These are phyloP conservation scores for Aspergillus kassunensis DNA, from an alignment of 495 filamentous ascomycete species.

Conservation along the genomic window DNA sequence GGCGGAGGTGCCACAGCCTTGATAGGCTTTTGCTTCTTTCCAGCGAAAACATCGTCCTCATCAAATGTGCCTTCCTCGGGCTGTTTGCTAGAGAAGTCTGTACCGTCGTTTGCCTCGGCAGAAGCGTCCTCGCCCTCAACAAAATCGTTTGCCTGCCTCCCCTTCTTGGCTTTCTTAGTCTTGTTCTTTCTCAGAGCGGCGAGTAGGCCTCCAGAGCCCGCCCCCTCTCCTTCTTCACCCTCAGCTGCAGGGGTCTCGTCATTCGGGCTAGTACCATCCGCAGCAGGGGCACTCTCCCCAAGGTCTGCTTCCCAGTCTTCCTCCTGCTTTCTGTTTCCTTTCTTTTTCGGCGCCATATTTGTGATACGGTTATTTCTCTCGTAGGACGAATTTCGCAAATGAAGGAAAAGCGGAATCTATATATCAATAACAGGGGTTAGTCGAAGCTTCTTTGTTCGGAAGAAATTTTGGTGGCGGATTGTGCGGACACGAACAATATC, in stretches of 20 bases:
- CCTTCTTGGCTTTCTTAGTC: conserved; percentile 92
- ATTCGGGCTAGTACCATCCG: conserved; percentile 45
- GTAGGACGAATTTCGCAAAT: neutral
- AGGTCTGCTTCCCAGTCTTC: conserved; percentile 98
- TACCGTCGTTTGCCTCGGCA: conserved; percentile 34
- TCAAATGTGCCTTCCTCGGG: conserved; percentile 84
- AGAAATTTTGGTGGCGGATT: conserved; percentile 10
- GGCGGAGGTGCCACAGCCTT: conserved; percentile 38
- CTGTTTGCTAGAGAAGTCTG: conserved; percentile 60
- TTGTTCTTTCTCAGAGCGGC: conserved; percentile 83
- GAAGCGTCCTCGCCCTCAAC: conserved; percentile 66
- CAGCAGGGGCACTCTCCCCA: conserved; percentile 60
- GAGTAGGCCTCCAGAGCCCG: conserved; percentile 64
- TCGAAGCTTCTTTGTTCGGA: neutral
- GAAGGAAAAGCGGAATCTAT: neutral
- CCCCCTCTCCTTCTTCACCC: conserved; percentile 50
- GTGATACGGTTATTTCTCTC: neutral
- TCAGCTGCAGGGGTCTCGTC: conserved; percentile 35
- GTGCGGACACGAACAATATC: conserved; percentile 16
- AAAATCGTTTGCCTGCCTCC: conserved; percentile 65
- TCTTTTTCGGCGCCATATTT: conserved; percentile 87
- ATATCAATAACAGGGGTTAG: neutral
- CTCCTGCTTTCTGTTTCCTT: conserved; percentile 79
- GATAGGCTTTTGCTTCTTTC: conserved; percentile 60
- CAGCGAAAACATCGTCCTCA: conserved; percentile 75